Conservation (phyloP, 2,329 filamentous ascomycete species). For the Lecanicillium sp. region DNA sequence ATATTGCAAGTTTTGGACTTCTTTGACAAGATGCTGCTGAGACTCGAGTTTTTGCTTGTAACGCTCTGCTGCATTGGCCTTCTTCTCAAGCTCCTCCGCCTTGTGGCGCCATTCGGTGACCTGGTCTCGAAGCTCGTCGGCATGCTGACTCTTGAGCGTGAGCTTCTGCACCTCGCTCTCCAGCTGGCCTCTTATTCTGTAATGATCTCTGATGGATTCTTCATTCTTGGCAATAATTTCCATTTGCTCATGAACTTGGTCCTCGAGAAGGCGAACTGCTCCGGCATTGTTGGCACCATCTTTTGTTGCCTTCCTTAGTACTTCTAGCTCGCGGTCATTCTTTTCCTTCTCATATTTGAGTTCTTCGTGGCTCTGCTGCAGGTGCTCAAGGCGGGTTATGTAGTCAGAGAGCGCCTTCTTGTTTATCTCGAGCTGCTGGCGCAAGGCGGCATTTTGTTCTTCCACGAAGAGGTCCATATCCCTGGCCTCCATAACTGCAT, state of each 20-base stretch:
- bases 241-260: slow-evolving; percentile 57
- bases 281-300: slow-evolving; percentile 45
- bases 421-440: slow-evolving; percentile 42
- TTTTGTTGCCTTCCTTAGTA: slow-evolving; percentile 40
- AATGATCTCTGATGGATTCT: slow-evolving; percentile 39
- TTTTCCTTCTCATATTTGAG: slow-evolving; percentile 56
- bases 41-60: slow-evolving; percentile 56
- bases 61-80: slow-evolving; percentile 55
- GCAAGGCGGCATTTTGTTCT: slow-evolving; percentile 43
- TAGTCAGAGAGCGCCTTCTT: slow-evolving; percentile 52
- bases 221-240: slow-evolving; percentile 59
- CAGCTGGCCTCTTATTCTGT: slow-evolving; percentile 40
- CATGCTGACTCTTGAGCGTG: slow-evolving; percentile 36
- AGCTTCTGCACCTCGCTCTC: slow-evolving; percentile 46
- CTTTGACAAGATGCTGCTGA: slow-evolving; percentile 46
- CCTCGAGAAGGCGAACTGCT: slow-evolving; percentile 45
- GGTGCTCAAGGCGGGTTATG: slow-evolving; percentile 50
- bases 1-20: slow-evolving; percentile 47
- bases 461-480: slow-evolving; percentile 51
- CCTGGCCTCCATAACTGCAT: slow-evolving; percentile 33
- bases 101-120: slow-evolving; percentile 51
- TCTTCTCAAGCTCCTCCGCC: slow-evolving; percentile 51
- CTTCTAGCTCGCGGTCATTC: slow-evolving; percentile 45
- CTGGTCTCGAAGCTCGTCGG: slow-evolving; percentile 49
- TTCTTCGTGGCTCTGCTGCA: slow-evolving; percentile 57